A percentile compares a stretch with the other conserved stretches of the same genome.
Evolutionary conservation across 2,329 filamentous ascomycete genomes (phyloP).

Genomic region (Hymenoscyphus albidus): DNA sequence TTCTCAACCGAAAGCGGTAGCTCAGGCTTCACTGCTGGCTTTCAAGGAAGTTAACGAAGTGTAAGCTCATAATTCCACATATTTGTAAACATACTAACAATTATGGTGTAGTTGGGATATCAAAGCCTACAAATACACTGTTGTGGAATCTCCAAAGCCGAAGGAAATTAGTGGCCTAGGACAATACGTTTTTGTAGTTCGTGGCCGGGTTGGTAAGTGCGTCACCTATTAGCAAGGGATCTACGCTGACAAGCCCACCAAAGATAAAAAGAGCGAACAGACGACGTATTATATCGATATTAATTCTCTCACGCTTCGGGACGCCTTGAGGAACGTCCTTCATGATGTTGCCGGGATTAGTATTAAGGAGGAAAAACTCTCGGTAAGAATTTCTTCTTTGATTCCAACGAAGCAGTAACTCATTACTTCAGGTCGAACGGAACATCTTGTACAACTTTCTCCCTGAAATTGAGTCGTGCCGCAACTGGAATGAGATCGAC

Average conservation of each 20-base stretch:
- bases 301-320: too few species aligned
- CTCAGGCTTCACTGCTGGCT: slow-evolving; percentile 20
- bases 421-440: slow-evolving; percentile 16
- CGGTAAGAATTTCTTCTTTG: slow-evolving; percentile 21
- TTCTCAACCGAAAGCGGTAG: slow-evolving; percentile 10
- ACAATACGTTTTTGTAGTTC: slow-evolving; percentile 22
- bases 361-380: slow-evolving; percentile 35
- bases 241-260: too few species aligned
- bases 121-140: slow-evolving; percentile 18
- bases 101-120: slow-evolving; percentile 20
- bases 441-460: slow-evolving; percentile 19
- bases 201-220: too few species aligned
- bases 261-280: too few species aligned
- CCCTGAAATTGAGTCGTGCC: slow-evolving; percentile 12
- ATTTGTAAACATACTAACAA: slow-evolving; percentile 9
- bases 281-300: too few species aligned
- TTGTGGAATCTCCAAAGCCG: slow-evolving; percentile 11
- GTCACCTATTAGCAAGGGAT: too few species aligned
- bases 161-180: slow-evolving; percentile 10
- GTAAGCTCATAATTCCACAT: slow-evolving; percentile 13
- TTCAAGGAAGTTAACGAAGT: slow-evolving; percentile 25
- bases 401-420: slow-evolving; percentile 9
- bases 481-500: not conserved
- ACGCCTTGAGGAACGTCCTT: too few species aligned
- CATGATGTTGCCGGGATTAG: too few species aligned